Base-by-base conservation (phyloP, 805 yeast genomes). In the Scheffersomyces ergatensis region DNA sequence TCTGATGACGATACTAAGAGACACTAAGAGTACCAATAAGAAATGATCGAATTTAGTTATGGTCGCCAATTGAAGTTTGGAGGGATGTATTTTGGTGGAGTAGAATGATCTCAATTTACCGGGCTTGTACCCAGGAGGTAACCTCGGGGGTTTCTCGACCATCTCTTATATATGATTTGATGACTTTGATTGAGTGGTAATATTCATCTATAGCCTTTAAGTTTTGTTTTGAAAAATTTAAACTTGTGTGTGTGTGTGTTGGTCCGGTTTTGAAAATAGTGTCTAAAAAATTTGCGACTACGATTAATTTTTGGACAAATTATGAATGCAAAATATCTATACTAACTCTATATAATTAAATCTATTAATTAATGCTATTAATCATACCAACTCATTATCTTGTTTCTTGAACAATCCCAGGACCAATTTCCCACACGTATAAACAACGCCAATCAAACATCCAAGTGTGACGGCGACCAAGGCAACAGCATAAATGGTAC, bases 401-500 rank as follows among this genome's bases (percentile, higher is more conserved):
- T 29, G 26, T 12, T 32, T 31, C n/a, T 17, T 23, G 20, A 37
- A 37, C 18, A 37, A 37, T 4, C 26, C 20, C 4, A 14, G 14
- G 4, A 44, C 3, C 26, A 33, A 40, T 14, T 40, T 44, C 5
- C 27, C 8, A 17, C 27, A 30, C 14, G 34, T 34, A 32, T 57
- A 58, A 8, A 55, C 30, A 5, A 54, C 55, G 0, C 73, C 74
- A 18, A 49, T 5, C 9, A 60, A 44, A 42, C 74, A 68, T 6
- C 65, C 62, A 14, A 57, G 38, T 8, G 69, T 61, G 9, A 80
- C 63, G 0, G 74, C 13, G 9, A 83, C 63, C 36, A 82, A 74
- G 2, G 71, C 54, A 12, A 67, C 70, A 0, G 82, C 81, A 53
- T 84, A 85, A 3, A 86, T 73, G 5, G 82, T 70, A 12, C 83